Percentiles rank a stretch among this genome's conserved stretches.
Conservation (phyloP, 2,329 filamentous ascomycete species). For the Claviceps africana region DNA sequence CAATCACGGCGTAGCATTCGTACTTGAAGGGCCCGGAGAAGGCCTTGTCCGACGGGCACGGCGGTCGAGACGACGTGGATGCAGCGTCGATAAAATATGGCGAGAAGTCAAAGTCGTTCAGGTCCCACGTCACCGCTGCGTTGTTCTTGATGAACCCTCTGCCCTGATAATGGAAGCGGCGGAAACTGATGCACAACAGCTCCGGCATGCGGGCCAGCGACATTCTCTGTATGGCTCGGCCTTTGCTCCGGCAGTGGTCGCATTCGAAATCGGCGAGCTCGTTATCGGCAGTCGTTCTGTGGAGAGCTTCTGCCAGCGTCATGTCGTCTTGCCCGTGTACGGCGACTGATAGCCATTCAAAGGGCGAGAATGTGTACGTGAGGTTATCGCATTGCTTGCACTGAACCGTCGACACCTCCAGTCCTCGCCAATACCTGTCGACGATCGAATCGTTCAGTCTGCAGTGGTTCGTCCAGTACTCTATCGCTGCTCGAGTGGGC, state of each 20-base stretch:
- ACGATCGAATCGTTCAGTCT: conserved; percentile 62
- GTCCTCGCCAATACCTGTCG: conserved; percentile 64
- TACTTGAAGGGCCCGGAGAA: conserved; percentile 53
- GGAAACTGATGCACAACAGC: conserved; percentile 65
- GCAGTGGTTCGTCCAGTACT: conserved; percentile 62
- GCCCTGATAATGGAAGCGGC: conserved; percentile 34
- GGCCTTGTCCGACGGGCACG: conserved; percentile 18
- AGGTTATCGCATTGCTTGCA: conserved; percentile 46
- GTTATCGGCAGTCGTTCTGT: conserved; percentile 55
- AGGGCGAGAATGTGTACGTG: conserved; percentile 28
- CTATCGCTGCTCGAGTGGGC: conserved; percentile 43
- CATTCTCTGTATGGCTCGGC: conserved; percentile 55
- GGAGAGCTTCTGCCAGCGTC: conserved; percentile 48
- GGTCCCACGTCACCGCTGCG: conserved; percentile 61
- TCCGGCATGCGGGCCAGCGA: conserved; percentile 67
- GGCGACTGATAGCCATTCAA: conserved; percentile 40
- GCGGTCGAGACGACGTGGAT: conserved; percentile 12
- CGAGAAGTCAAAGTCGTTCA: conserved; percentile 49
- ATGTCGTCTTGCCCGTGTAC: conserved; percentile 19
- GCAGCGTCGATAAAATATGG: conserved; percentile 25
- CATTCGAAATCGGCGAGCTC: conserved; percentile 57
- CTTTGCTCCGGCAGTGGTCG: conserved; percentile 55
- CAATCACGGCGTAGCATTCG: conserved; percentile 73
- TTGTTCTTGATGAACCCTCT: conserved; percentile 47
- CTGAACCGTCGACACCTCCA: conserved; percentile 57